Base-by-base conservation (phyloP, 306 rosid genomes). In the Dryas octopetala region DNA sequence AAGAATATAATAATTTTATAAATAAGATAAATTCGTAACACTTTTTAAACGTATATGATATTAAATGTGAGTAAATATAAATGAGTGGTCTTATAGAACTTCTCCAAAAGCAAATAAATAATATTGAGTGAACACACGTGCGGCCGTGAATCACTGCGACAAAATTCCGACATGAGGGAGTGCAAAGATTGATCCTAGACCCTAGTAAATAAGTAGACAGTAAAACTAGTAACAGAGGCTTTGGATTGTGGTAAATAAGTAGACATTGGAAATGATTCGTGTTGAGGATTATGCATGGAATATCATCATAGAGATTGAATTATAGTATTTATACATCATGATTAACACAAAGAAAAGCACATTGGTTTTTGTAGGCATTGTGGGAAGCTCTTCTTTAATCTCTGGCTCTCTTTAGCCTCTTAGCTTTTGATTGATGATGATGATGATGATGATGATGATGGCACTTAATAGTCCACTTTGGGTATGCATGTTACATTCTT, bases 71-170 rank as follows among this genome's bases (percentile, higher is more conserved):
- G 38, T 23, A 23, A 23, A 23, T 23, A 12, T 10, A 58, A 58
- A 23, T 1, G 54, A 5, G 15, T 5, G 12, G 16, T 50, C 16
- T 40, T 6, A 14, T 62, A 40, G 4, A 40, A 13, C 12, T 62
- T 62, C 68, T 63, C 8, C 26, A 40, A 54, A 71, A 17, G 41
- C 3, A 54, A 11, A 19, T 4, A 17, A 11, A 0, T 17, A 32
- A 32, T 7, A 57, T 4, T 14, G 8, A 5, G 7, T 12, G 14
- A 12, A 5, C 2, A 19, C 32, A 78, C 83, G 59, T 70, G 83
- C 58, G 60, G 47, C 69, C 85, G 65, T 38, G 60, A 82, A 74
- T 69, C 61, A 65, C 75, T 57, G 47, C 41, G 73, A 83, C 63
- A 78, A 32, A 62, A n/a, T 9, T 51, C 54, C 55, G 50, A 74